phyloP scores from a whole-genome alignment of 345 rosid species.

The Hibiscus syriacus region DNA sequence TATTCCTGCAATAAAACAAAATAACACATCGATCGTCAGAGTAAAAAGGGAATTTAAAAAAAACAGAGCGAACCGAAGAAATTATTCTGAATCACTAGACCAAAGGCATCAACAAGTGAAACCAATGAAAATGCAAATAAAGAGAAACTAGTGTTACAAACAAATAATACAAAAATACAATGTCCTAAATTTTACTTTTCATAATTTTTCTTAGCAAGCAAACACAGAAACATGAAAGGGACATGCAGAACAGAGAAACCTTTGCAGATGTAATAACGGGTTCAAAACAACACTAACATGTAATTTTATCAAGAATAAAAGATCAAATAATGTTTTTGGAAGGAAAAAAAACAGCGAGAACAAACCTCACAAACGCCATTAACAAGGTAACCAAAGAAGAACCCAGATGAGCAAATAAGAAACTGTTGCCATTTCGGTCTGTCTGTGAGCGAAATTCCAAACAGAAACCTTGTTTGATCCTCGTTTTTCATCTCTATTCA shows the following conservation, averaged over 20 bases:
- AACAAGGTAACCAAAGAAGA: conserved; percentile 91
- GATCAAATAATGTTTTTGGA: too few species aligned
- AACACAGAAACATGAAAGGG: not conserved
- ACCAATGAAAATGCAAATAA: too few species aligned
- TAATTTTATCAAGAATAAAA: not conserved
- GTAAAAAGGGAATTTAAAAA: too few species aligned
- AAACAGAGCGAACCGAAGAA: too few species aligned
- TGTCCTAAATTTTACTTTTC: not conserved
- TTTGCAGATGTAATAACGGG: not conserved
- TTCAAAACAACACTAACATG: not conserved
- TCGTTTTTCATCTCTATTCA: conserved; percentile 41
- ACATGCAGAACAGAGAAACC: not conserved
- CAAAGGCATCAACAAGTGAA: too few species aligned
- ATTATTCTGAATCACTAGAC: too few species aligned
- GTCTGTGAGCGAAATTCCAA: conserved; percentile 55
- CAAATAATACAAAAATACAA: too few species aligned
- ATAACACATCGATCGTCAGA: not conserved
- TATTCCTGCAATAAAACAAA: conserved; percentile 52
- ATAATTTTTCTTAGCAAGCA: not conserved
- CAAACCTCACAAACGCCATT: conserved; percentile 87
- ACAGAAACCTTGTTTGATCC: conserved; percentile 48
- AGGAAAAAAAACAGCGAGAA: too few species aligned
- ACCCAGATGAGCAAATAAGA: conserved; percentile 84
- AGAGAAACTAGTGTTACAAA: too few species aligned
- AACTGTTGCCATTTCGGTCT: conserved; percentile 69